Percentiles rank a stretch among this genome's conserved stretches.
Conservation (phyloP, 257 asterid genomes). For the Osmanthus fragrans region DNA sequence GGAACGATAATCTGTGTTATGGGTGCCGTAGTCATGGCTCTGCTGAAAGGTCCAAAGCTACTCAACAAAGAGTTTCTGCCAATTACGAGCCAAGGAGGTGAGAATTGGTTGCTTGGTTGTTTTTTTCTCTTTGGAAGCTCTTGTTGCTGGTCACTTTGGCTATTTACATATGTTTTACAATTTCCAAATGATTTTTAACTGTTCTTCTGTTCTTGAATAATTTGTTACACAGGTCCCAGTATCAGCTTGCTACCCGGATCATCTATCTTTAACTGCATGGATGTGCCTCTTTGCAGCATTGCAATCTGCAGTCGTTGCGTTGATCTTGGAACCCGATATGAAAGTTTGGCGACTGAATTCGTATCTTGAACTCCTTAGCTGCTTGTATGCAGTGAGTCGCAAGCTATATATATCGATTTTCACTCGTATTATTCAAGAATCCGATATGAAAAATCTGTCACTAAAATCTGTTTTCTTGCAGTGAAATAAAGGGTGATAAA, state of each 20-base stretch:
- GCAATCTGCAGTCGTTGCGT: constrained; percentile 31
- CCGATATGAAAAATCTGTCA: background rate
- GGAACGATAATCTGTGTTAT: constrained; percentile 62
- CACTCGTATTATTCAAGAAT: background rate
- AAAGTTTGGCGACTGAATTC: constrained; percentile 39
- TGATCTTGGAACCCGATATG: constrained; percentile 28
- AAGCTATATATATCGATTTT: background rate
- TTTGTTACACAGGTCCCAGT: constrained; percentile 31
- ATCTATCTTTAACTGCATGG: constrained; percentile 43
- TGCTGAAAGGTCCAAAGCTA: constrained; percentile 70
- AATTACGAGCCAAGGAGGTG: constrained; percentile 28
- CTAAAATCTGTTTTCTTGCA: background rate
- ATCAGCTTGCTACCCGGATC: constrained; percentile 38
- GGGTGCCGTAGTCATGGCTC: constrained; percentile 67
- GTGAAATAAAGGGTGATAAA: background rate
- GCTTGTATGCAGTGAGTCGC: constrained; percentile 38
- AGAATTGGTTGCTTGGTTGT: constrained; percentile 68
- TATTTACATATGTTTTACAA: background rate
- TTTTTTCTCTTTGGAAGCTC: constrained; percentile 50
- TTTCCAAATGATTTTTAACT: background rate
- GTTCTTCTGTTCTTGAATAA: background rate
- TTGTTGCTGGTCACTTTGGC: constrained; percentile 61
- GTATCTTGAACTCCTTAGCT: constrained; percentile 23
- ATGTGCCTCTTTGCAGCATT: constrained; percentile 36
- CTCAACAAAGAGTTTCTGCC: constrained; percentile 46